A percentile compares a stretch with the other conserved stretches of the same genome.
These are phyloP conservation scores for Aureobasidium mangrovei DNA, from an alignment of 2,329 filamentous ascomycete species.

Conservation along the genomic window DNA sequence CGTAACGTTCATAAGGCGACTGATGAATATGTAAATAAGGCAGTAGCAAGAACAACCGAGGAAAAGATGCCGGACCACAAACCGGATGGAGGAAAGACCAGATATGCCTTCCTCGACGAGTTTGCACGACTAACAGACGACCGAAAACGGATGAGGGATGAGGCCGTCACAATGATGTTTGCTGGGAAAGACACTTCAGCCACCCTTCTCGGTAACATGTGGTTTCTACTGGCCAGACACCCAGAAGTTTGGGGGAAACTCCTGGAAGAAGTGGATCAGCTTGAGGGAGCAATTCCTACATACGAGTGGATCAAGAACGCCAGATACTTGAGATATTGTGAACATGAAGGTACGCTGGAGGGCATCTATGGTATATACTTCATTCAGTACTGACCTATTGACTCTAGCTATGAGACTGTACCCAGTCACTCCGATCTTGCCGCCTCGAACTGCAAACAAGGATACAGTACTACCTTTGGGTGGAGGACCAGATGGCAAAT, in stretches of 20 bases:
- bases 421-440: slow-evolving; percentile 54
- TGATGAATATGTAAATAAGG: slow-evolving; percentile 16
- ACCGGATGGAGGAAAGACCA: slow-evolving; percentile 20
- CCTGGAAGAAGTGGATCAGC: slow-evolving; percentile 18
- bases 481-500: slow-evolving; percentile 42
- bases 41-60: slow-evolving; percentile 13
- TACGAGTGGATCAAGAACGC: slow-evolving; percentile 20
- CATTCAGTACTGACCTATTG: slow-evolving; percentile 37
- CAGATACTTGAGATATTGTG: slow-evolving; percentile 42
- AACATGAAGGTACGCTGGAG: slow-evolving; percentile 44
- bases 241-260: slow-evolving; percentile 20
- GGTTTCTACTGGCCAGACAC: slow-evolving; percentile 23
- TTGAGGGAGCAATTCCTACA: slow-evolving; percentile 33
- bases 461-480: slow-evolving; percentile 67
- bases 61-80: slow-evolving; percentile 13
- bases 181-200: slow-evolving; percentile 46
- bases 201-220: slow-evolving; percentile 35
- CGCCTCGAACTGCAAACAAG: slow-evolving; percentile 59
- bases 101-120: slow-evolving; percentile 52
- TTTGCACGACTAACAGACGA: slow-evolving; percentile 42
- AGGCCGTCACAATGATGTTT: slow-evolving; percentile 41
- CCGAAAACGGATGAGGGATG: slow-evolving; percentile 31
- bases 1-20: slow-evolving; percentile 13
- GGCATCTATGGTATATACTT: too few relatives aligned
- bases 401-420: slow-evolving; percentile 73